Conservation (phyloP, 352 stramenopile species). For the Pythium utonaiense region DNA sequence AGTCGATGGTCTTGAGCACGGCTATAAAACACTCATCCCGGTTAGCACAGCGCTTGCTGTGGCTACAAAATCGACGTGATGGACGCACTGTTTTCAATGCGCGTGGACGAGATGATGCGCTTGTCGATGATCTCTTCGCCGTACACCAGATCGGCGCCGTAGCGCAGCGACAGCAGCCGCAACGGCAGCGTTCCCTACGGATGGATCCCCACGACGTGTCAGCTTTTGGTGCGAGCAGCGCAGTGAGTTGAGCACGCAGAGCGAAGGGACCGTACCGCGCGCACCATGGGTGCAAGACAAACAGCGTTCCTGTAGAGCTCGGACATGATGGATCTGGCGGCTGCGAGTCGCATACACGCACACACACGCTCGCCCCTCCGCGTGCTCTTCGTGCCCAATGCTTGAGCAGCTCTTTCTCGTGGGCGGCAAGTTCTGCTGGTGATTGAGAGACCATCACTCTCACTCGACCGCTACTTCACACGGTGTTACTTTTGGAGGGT, state of each 20-base stretch:
- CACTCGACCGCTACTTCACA: background rate
- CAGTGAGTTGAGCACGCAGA: background rate
- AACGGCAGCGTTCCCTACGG: conserved; percentile 91
- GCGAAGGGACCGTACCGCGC: conserved; percentile 50
- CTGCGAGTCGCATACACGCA: background rate
- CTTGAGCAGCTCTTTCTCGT: background rate
- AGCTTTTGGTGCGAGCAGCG: background rate
- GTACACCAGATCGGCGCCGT: conserved; percentile 92
- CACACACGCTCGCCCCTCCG: background rate
- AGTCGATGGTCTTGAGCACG: conserved; percentile 88
- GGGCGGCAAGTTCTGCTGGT: background rate
- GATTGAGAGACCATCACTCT: conserved; percentile 19
- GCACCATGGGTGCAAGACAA: conserved; percentile 93
- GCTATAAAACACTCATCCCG: conserved; percentile 20
- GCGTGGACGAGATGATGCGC: conserved; percentile 80
- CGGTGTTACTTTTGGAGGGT: background rate
- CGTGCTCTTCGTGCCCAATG: conserved; percentile 1
- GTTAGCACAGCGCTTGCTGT: background rate
- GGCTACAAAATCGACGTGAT: background rate
- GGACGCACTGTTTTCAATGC: conserved; percentile 67
- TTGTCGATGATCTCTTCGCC: conserved; percentile 96
- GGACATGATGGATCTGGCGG: conserved; percentile 20
- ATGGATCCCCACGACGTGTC: background rate
- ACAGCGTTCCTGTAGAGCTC: conserved; percentile 73
- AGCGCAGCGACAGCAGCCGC: conserved; percentile 86